phyloP scores from a whole-genome alignment of 768 basidiomycete genomes.

The Suillus discolor region DNA sequence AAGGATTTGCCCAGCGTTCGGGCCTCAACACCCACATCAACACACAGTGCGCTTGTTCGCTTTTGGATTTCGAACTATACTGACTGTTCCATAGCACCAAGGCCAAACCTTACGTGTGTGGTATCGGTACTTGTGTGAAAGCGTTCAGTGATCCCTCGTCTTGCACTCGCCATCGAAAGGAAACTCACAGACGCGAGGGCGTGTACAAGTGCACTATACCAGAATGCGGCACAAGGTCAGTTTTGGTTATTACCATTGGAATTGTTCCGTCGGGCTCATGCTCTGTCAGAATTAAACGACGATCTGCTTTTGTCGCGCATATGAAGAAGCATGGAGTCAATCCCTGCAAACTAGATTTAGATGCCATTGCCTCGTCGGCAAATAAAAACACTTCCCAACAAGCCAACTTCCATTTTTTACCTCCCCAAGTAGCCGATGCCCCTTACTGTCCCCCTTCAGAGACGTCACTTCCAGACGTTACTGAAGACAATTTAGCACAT shows the following conservation, averaged over 20 bases:
- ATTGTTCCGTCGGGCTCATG: conserved; percentile 5
- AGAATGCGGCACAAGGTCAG: conserved; percentile 52
- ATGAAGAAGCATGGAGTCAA: conserved; percentile 50
- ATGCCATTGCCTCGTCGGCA: conserved; percentile 24
- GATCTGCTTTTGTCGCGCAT: conserved; percentile 57
- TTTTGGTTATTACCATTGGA: neutral
- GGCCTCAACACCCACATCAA: conserved; percentile 67
- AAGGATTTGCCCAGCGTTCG: conserved; percentile 58
- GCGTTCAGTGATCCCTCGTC: conserved; percentile 74
- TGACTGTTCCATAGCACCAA: conserved; percentile 43
- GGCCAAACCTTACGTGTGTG: conserved; percentile 55
- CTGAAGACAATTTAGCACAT: neutral
- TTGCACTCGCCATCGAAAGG: conserved; percentile 62
- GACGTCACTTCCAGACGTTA: too few species aligned
- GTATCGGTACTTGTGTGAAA: conserved; percentile 45
- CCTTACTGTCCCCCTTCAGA: neutral
- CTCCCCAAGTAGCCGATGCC: conserved; percentile 7
- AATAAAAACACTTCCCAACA: neutral
- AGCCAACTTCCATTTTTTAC: conserved; percentile 20
- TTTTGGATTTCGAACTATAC: neutral
- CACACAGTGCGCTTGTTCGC: conserved; percentile 53
- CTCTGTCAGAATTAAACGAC: conserved; percentile 60
- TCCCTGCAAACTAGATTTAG: conserved; percentile 20
- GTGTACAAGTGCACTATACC: conserved; percentile 47
- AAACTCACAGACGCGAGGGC: conserved; percentile 49